A percentile compares a stretch with the other conserved stretches of the same genome.
phyloP scores from a whole-genome alignment of 129 eudicot species.

The Helichrysum umbraculigerum region DNA sequence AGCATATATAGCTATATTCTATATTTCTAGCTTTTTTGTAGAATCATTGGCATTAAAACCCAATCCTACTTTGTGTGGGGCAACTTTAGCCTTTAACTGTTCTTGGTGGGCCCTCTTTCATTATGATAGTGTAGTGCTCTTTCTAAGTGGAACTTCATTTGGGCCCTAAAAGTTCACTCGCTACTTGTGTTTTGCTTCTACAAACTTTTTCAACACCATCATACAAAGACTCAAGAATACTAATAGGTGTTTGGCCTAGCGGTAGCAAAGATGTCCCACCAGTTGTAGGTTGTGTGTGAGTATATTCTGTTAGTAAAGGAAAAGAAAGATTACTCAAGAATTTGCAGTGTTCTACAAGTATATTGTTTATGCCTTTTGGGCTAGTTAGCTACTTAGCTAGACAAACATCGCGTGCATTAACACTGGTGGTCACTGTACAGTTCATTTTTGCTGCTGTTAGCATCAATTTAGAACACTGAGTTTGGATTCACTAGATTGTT shows the following conservation, averaged over 20 bases:
- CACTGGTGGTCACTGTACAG: background rate
- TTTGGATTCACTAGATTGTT: background rate
- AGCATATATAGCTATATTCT: background rate
- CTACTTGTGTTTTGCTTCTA: background rate
- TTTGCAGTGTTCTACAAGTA: background rate
- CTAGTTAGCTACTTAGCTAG: background rate
- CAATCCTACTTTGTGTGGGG: background rate
- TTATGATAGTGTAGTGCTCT: background rate
- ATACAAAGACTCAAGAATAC: background rate
- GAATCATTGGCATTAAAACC: background rate
- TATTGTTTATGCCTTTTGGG: background rate
- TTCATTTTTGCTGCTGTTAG: background rate
- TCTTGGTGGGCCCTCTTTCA: background rate
- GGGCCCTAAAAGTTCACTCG: conserved; percentile 1
- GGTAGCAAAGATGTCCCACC: background rate
- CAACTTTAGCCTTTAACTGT: background rate
- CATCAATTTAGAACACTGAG: background rate
- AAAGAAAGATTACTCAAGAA: background rate
- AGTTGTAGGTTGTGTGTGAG: background rate
- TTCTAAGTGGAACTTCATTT: conserved; percentile 5
- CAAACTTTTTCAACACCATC: background rate
- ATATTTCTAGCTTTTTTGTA: conserved; percentile 2
- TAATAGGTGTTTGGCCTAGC: background rate
- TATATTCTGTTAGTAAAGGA: background rate
- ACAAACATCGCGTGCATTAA: background rate